A percentile compares a stretch with the other conserved stretches of the same genome.
These are phyloP conservation scores for Aureobasidium zeae DNA, from an alignment of 2,329 filamentous ascomycete genomes.

Conservation along the genomic window DNA sequence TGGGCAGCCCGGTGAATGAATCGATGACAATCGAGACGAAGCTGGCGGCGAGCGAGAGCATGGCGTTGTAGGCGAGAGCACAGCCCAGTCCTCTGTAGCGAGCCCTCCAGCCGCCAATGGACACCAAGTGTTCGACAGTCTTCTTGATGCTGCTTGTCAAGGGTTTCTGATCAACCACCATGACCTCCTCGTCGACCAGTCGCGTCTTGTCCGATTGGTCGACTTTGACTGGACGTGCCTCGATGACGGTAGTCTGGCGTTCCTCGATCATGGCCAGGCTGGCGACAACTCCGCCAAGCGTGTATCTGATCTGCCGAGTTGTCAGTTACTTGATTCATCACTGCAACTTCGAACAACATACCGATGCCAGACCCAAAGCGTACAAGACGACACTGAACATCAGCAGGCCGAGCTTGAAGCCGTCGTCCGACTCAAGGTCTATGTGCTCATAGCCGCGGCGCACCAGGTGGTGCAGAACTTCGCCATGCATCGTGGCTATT, in stretches of 20 bases:
- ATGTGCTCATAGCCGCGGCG: constrained; percentile 26
- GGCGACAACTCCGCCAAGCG: constrained; percentile 50
- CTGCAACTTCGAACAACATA: constrained; percentile 22
- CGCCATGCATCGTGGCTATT: constrained; percentile 20
- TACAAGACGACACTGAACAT: constrained; percentile 31
- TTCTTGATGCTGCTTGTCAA: constrained; percentile 53
- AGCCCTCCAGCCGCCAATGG: constrained; percentile 28
- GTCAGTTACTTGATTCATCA: constrained; percentile 8
- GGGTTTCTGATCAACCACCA: constrained; percentile 44
- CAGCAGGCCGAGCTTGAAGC: too few species aligned
- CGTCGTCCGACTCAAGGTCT: too few species aligned
- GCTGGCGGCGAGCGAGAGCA: constrained; percentile 25
- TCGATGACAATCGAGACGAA: constrained; percentile 37
- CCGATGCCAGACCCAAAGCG: constrained; percentile 34
- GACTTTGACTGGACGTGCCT: constrained; percentile 34
- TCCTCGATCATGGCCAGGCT: constrained; percentile 58
- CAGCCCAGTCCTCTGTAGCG: constrained; percentile 30
- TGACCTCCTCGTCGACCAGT: constrained; percentile 32
- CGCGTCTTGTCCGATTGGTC: constrained; percentile 41
- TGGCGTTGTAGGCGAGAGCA: constrained; percentile 28
- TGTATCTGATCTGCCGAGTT: constrained; percentile 39
- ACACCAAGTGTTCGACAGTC: constrained; percentile 51
- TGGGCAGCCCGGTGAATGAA: constrained; percentile 35
- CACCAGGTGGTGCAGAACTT: constrained; percentile 26
- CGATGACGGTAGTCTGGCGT: constrained; percentile 42